Conservation (phyloP, 1,284 basidiomycete species). For the Ceratobasidium sp. region DNA sequence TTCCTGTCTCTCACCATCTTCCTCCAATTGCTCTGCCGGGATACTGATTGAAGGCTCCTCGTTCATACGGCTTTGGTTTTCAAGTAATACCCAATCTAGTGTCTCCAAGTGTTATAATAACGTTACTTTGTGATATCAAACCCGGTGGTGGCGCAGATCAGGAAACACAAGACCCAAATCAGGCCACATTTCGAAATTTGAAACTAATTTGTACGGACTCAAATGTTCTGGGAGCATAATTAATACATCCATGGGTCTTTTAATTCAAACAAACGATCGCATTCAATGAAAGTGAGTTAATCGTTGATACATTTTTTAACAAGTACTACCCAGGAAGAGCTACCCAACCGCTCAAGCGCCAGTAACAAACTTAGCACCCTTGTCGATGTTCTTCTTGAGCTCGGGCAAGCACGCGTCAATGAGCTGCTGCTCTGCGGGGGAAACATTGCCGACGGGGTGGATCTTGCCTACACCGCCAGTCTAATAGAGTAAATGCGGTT, state of each 20-base stretch:
- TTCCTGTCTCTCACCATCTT: too few relatives aligned
- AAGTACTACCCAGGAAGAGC: neutral
- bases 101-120: neutral
- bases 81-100: neutral
- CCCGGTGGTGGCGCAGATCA: conserved; percentile 16
- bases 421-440: conserved; percentile 87
- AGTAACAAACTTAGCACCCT: conserved; percentile 85
- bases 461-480: conserved; percentile 92
- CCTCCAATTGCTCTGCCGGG: neutral
- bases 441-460: conserved; percentile 81
- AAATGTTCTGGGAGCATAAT: neutral
- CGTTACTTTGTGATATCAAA: neutral
- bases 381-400: conserved; percentile 97
- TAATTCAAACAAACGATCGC: conserved; percentile 17
- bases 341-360: conserved; percentile 8
- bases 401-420: conserved; percentile 91
- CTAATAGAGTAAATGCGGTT: conserved; percentile 59
- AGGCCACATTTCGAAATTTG: conserved; percentile 3
- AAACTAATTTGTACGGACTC: neutral
- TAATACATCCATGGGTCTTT: neutral
- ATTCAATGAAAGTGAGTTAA: conserved; percentile 11
- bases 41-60: too few relatives aligned
- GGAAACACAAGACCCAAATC: conserved; percentile 14
- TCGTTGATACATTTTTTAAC: conserved; percentile 17
- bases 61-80: neutral